These are phyloP conservation scores for Colletotrichum graminicola DNA, from an alignment of 2,329 filamentous ascomycete genomes.

Conservation along the genomic window DNA sequence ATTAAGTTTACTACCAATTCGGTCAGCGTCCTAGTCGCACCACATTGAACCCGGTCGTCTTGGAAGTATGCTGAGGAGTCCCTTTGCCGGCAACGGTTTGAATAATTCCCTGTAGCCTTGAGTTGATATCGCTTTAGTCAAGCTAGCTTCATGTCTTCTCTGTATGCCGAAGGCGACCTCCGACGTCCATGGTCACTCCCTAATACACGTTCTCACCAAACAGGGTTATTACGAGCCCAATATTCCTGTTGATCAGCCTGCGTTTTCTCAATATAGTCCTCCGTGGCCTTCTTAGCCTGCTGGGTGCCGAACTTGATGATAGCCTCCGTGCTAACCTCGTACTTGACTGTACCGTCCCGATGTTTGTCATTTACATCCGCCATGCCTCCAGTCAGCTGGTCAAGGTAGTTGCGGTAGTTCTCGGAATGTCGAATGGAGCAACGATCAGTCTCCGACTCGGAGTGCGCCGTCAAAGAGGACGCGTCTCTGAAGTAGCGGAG, in stretches of 20 bases:
- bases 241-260: constrained; percentile 22
- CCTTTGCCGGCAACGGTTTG: neutral
- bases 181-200: neutral
- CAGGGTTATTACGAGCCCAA: constrained; percentile 16
- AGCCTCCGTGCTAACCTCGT: constrained; percentile 46
- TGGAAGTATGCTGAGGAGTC: neutral
- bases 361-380: constrained; percentile 51
- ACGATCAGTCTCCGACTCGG: constrained; percentile 56
- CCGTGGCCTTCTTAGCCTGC: constrained; percentile 12
- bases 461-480: constrained; percentile 61
- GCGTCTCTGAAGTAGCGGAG: constrained; percentile 55
- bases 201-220: constrained; percentile 19
- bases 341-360: constrained; percentile 52
- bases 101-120: neutral
- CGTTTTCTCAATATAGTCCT: constrained; percentile 26
- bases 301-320: constrained; percentile 30
- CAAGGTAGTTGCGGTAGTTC: constrained; percentile 54
- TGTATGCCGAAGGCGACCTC: neutral
- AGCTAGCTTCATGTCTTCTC: neutral
- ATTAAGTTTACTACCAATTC: neutral
- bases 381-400: constrained; percentile 55
- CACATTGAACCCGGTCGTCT: neutral
- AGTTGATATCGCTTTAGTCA: neutral
- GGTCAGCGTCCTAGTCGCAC: neutral
- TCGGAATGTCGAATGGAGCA: constrained; percentile 59